Percentiles rank a stretch among this genome's conserved stretches.
Conservation (phyloP, 768 basidiomycete genomes). For the Xanthoconium stramineum region DNA sequence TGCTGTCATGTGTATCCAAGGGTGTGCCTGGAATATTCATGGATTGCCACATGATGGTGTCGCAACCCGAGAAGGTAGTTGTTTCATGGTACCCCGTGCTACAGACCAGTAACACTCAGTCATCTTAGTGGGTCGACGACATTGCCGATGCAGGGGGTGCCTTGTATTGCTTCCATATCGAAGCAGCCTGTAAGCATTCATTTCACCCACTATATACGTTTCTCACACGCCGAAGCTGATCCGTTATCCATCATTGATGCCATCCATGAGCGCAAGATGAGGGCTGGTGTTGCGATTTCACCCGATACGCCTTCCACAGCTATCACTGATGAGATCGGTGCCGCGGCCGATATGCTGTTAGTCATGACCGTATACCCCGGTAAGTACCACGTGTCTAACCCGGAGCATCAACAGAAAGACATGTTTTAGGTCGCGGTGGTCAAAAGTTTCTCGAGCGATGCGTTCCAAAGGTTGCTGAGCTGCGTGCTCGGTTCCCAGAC, state of each 20-base stretch:
- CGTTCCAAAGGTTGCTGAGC: constrained; percentile 87
- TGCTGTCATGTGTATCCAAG: constrained; percentile 81
- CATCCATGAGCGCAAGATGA: constrained; percentile 85
- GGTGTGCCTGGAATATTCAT: constrained; percentile 94
- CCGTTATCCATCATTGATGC: constrained; percentile 72
- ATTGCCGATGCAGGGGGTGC: constrained; percentile 94
- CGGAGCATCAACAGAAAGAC: not conserved
- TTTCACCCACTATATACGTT: constrained; percentile 11
- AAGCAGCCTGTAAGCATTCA: constrained; percentile 72
- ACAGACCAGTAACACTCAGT: not conserved
- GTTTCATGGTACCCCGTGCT: not conserved
- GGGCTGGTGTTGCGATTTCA: constrained; percentile 94
- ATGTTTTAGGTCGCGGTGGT: constrained; percentile 72
- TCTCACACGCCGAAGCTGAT: constrained; percentile 45
- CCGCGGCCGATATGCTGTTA: constrained; percentile 88
- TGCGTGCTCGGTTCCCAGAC: constrained; percentile 84
- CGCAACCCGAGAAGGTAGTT: constrained; percentile 83
- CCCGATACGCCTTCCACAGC: constrained; percentile 88
- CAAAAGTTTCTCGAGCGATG: constrained; percentile 95
- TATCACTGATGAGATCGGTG: constrained; percentile 83
- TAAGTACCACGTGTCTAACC: constrained; percentile 23
- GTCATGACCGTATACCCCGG: constrained; percentile 99
- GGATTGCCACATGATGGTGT: constrained; percentile 99
- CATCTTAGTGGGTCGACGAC: constrained; percentile 88
- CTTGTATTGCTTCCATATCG: constrained; percentile 95